These are phyloP conservation scores for Claviceps fusiformis DNA, from an alignment of 2,329 filamentous ascomycete species.

Conservation along the genomic window DNA sequence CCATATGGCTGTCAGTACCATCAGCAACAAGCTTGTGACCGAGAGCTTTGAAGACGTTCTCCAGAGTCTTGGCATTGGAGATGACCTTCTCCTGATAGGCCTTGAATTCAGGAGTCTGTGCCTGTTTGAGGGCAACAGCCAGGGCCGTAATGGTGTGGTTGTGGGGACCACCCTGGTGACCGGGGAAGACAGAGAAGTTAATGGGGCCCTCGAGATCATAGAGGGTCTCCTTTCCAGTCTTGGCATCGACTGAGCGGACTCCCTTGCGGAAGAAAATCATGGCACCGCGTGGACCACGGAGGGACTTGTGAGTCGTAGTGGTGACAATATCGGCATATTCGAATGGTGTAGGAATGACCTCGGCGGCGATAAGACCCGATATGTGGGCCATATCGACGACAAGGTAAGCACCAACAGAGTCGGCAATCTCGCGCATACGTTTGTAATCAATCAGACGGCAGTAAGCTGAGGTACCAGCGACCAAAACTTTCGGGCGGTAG, in stretches of 20 bases:
- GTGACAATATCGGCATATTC: constrained; percentile 89
- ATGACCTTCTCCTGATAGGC: constrained; percentile 88
- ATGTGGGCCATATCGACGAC: constrained; percentile 98
- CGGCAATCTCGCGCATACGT: constrained; percentile 91
- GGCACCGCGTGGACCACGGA: constrained; percentile 90
- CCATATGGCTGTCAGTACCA: constrained; percentile 96
- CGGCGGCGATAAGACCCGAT: constrained; percentile 84
- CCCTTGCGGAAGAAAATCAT: constrained; percentile 99
- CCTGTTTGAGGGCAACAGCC: constrained; percentile 89
- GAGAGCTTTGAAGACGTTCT: constrained; percentile 69
- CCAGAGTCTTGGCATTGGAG: constrained; percentile 83
- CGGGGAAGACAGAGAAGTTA: constrained; percentile 98
- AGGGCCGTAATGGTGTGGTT: constrained; percentile 99
- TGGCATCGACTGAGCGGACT: constrained; percentile 75
- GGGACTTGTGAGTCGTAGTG: constrained; percentile 97
- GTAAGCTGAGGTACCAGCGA: constrained; percentile 95
- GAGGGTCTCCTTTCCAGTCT: constrained; percentile 76
- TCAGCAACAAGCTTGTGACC: constrained; percentile 92
- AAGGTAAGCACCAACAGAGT: constrained; percentile 86
- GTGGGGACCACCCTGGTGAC: constrained; percentile 95
- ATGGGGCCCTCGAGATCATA: constrained; percentile 94
- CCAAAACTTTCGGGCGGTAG: constrained; percentile 90
- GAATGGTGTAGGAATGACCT: constrained; percentile 90
- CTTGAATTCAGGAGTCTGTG: constrained; percentile 79
- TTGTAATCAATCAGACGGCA: constrained; percentile 95